Evolutionary conservation across 768 basidiomycete genomes (phyloP).

Genomic region (Rickenella mellea): DNA sequence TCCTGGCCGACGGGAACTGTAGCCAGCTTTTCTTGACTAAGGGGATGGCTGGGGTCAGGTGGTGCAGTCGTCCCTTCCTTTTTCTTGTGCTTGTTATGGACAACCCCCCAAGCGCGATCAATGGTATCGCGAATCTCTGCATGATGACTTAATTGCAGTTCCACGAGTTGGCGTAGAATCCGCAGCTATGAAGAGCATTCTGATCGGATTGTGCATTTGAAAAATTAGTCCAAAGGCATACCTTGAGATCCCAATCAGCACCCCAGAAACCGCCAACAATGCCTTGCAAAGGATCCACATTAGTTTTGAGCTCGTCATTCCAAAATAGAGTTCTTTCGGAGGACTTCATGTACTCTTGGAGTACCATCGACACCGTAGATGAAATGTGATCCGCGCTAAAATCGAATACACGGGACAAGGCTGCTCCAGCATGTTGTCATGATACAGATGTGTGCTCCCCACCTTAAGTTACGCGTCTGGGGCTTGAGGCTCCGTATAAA

Average conservation of each 20-base stretch:
- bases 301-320: conserved; percentile 57
- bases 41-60: conserved; percentile 50
- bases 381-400: conserved; percentile 75
- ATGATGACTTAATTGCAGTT: conserved; percentile 69
- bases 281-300: conserved; percentile 64
- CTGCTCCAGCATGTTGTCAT: conserved; percentile 5
- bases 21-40: conserved; percentile 55
- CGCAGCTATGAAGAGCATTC: conserved; percentile 47
- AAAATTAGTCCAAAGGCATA: conserved; percentile 29
- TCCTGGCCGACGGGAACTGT: conserved; percentile 74
- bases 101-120: conserved; percentile 82
- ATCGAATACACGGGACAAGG: conserved; percentile 24
- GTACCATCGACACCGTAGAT: conserved; percentile 55
- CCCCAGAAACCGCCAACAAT: conserved; percentile 69
- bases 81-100: conserved; percentile 80
- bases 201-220: conserved; percentile 11
- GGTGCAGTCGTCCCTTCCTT: conserved; percentile 48
- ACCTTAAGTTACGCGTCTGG: conserved; percentile 87
- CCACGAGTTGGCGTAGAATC: conserved; percentile 76
- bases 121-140: conserved; percentile 59
- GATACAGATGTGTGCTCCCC: conserved; percentile 20
- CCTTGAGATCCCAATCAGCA: conserved; percentile 78
- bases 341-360: conserved; percentile 64
- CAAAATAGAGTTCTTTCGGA: conserved; percentile 74
- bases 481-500: conserved; percentile 80